phyloP scores from a whole-genome alignment of 2,329 filamentous ascomycete genomes.

The Hypoxylon sp. region DNA sequence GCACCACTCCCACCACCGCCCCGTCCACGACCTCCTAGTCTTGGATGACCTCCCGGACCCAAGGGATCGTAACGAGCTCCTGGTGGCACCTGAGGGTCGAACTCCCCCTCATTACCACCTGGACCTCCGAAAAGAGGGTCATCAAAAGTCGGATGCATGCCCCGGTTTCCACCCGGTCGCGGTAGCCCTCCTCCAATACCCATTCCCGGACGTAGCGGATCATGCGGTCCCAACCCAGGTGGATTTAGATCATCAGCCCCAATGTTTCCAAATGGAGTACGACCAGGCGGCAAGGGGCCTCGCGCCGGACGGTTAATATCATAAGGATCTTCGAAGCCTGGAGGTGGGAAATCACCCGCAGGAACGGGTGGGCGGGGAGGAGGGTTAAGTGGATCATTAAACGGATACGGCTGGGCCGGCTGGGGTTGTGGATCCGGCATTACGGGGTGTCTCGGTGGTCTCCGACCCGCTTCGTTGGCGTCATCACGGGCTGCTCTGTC shows the following conservation, averaged over 20 bases:
- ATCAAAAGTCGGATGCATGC: slow-evolving; percentile 97
- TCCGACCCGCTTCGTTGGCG: slow-evolving; percentile 61
- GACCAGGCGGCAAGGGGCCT: slow-evolving; percentile 59
- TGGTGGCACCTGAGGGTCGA: slow-evolving; percentile 82
- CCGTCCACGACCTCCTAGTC: slow-evolving; percentile 61
- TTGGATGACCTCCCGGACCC: slow-evolving; percentile 73
- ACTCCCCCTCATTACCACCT: slow-evolving; percentile 63
- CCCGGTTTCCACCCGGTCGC: slow-evolving; percentile 74
- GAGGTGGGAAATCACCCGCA: slow-evolving; percentile 82
- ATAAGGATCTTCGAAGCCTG: slow-evolving; percentile 93
- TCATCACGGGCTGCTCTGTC: slow-evolving; percentile 60
- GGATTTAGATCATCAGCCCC: slow-evolving; percentile 92
- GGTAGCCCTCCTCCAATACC: slow-evolving; percentile 72
- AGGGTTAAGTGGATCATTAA: slow-evolving; percentile 75
- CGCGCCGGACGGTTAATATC: slow-evolving; percentile 81
- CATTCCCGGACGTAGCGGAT: slow-evolving; percentile 80
- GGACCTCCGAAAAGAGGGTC: slow-evolving; percentile 84
- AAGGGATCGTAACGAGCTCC: slow-evolving; percentile 94
- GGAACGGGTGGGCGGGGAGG: slow-evolving; percentile 76
- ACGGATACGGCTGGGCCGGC: slow-evolving; percentile 77
- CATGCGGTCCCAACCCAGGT: slow-evolving; percentile 85
- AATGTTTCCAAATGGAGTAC: slow-evolving; percentile 74
- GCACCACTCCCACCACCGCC: slow-evolving; percentile 58
- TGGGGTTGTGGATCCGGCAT: slow-evolving; percentile 67
- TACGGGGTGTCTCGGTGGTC: slow-evolving; percentile 58